Evolutionary conservation across 164 flowering plant genomes (phyloP).

Genomic region (Aristolochia contorta): DNA sequence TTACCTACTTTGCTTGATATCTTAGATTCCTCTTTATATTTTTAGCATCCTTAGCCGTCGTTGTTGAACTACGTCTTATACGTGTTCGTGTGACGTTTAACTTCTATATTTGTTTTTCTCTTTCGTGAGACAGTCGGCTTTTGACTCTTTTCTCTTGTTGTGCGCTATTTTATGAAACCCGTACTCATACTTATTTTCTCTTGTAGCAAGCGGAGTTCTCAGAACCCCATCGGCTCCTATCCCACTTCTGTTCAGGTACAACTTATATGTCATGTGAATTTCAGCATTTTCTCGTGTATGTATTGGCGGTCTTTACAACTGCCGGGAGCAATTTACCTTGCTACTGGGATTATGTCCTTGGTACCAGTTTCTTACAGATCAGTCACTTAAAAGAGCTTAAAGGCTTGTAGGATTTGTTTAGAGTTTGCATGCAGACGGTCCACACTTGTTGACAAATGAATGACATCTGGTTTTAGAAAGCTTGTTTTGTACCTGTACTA

Average conservation of each 20-base stretch:
- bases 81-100: not conserved
- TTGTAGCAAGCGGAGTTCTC: slow-evolving; percentile 33
- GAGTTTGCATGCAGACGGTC: no score
- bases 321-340: no score
- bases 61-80: not conserved
- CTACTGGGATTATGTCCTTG: no score
- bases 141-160: not conserved
- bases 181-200: not conserved
- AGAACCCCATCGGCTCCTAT: slow-evolving; percentile 56
- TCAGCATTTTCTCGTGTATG: not conserved
- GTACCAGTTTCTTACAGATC: no score
- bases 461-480: no score
- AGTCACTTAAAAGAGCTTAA: no score
- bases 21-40: no score
- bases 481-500: no score
- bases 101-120: not conserved
- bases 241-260: slow-evolving; percentile 61
- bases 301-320: no score
- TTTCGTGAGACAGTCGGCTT: not conserved
- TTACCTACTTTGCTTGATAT: not conserved
- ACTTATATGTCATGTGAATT: not conserved
- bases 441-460: no score
- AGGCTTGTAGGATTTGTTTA: no score
- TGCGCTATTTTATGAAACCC: not conserved
- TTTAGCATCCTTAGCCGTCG: no score